Conservation (phyloP, 129 eudicot species). For the Heracleum sosnowskyi region DNA sequence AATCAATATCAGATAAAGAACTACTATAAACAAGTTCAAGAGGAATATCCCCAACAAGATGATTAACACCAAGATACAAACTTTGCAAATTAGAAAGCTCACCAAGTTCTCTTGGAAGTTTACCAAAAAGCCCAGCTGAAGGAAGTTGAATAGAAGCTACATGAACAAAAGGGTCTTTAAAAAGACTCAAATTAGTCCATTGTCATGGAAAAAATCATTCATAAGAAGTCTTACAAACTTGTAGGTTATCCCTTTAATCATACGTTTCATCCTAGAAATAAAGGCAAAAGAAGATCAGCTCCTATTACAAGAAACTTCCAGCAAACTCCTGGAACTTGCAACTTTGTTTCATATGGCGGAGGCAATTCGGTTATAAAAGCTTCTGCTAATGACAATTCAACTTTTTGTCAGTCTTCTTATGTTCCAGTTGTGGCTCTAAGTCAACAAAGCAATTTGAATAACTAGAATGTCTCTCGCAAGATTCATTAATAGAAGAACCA, state of each 20-base stretch:
- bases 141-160: constrained; percentile 78
- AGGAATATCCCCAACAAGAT: constrained; percentile 58
- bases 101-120: constrained; percentile 64
- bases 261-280: too few species aligned
- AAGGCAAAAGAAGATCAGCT: too few species aligned
- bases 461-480: not conserved
- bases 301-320: too few species aligned
- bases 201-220: too few species aligned
- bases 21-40: constrained; percentile 81
- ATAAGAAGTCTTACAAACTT: too few species aligned
- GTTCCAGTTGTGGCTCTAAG: too few species aligned
- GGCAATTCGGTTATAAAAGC: too few species aligned
- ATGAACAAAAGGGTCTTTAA: constrained; percentile 47
- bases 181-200: constrained; percentile 50
- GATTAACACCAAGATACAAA: constrained; percentile 57
- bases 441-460: not conserved
- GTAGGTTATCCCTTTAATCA: too few species aligned
- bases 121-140: constrained; percentile 78
- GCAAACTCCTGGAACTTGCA: too few species aligned
- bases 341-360: too few species aligned
- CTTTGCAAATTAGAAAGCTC: constrained; percentile 51
- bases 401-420: too few species aligned
- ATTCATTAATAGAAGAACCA: not conserved
- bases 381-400: too few species aligned
- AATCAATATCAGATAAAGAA: constrained; percentile 67